phyloP scores from a whole-genome alignment of 257 asterid species.

The Parsonsia alboflavescens region DNA sequence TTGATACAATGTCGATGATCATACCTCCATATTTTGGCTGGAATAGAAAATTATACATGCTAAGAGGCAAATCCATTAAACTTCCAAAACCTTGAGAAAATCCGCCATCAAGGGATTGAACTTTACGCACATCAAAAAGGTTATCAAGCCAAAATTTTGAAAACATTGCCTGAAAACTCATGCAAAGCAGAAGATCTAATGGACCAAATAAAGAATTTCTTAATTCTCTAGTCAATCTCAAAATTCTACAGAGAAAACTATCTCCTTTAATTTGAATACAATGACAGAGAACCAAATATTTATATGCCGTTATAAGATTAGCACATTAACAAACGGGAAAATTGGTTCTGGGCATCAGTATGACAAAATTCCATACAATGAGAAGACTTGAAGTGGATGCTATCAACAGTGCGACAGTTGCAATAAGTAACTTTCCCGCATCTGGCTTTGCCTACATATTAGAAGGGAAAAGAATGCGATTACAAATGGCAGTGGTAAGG shows the following conservation, averaged over 20 bases:
- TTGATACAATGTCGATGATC: slow-evolving; percentile 45
- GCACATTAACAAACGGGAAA: not conserved
- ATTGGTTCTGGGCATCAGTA: not conserved
- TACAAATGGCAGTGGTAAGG: not conserved
- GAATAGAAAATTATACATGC: slow-evolving; percentile 4
- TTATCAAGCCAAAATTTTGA: not conserved
- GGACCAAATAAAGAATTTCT: not conserved
- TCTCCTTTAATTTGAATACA: not conserved
- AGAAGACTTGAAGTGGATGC: slow-evolving; percentile 42
- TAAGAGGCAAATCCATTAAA: slow-evolving; percentile 4
- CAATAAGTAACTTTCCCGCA: slow-evolving; percentile 43
- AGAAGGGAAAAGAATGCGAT: not conserved
- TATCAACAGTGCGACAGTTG: slow-evolving; percentile 39
- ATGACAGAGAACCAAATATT: not conserved
- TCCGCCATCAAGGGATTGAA: not conserved
- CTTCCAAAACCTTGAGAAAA: not conserved
- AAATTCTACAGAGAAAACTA: not conserved
- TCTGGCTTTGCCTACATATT: slow-evolving; percentile 42
- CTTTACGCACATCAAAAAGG: not conserved
- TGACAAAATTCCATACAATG: slow-evolving; percentile 20
- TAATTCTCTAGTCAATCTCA: not conserved
- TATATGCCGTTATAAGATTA: not conserved
- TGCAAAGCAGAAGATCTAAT: not conserved
- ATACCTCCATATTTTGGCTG: slow-evolving; percentile 50
- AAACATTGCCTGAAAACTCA: not conserved